These are phyloP conservation scores for Yamadazyma paraphyllophila DNA, from an alignment of 805 yeast species.

Conservation along the genomic window DNA sequence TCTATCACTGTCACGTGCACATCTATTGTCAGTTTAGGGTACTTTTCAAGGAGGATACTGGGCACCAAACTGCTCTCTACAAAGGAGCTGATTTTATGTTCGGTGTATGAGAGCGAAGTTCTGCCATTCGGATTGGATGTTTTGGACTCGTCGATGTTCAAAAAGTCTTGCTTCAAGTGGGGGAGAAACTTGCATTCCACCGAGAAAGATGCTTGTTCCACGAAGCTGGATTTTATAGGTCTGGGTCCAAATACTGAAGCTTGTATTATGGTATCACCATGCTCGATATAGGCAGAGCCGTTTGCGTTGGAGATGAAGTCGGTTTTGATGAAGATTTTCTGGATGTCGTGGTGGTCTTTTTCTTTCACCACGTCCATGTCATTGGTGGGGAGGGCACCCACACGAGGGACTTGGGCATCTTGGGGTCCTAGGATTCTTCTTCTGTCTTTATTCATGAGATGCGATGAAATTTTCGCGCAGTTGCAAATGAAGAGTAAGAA, in stretches of 20 bases:
- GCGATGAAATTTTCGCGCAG: constrained; percentile 3
- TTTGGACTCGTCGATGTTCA: constrained; percentile 16
- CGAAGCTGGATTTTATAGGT: constrained; percentile 74
- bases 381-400: constrained; percentile 13
- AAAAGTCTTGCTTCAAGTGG: constrained; percentile 37
- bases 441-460: constrained; percentile 57
- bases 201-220: constrained; percentile 61
- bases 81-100: constrained; percentile 51
- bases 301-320: constrained; percentile 68
- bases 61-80: constrained; percentile 52
- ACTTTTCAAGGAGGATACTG: constrained; percentile 59
- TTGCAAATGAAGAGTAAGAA: too few species aligned
- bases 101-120: constrained; percentile 35
- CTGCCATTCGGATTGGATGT: constrained; percentile 13
- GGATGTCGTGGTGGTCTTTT: constrained; percentile 20
- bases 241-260: constrained; percentile 86
- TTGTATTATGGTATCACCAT: constrained; percentile 57
- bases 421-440: constrained; percentile 84
- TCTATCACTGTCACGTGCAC: constrained; percentile 65
- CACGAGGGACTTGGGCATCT: constrained; percentile 46
- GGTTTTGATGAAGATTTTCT: constrained; percentile 55
- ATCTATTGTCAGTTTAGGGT: constrained; percentile 89
- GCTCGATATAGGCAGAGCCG: constrained; percentile 82
- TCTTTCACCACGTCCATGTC: constrained; percentile 10
- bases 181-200: constrained; percentile 59